These are phyloP conservation scores for Mercurialis annua DNA, from an alignment of 345 rosid genomes.

Conservation along the genomic window DNA sequence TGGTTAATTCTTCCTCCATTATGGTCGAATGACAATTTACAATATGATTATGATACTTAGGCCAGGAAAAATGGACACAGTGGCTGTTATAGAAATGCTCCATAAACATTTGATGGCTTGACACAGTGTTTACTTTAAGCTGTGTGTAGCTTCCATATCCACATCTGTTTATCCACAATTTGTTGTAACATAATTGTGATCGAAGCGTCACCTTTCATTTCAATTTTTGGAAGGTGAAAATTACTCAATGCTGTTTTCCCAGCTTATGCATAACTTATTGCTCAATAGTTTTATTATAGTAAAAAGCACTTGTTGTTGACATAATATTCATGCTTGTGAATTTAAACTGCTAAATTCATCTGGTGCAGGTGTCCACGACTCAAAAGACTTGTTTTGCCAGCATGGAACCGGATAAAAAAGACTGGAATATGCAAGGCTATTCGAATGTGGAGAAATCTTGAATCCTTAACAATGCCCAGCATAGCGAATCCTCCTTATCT, in stretches of 20 bases:
- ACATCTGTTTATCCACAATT: not conserved
- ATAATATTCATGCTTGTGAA: not conserved
- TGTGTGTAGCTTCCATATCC: not conserved
- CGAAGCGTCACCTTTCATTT: constrained; percentile 8
- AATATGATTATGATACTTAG: not conserved
- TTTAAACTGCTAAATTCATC: constrained; percentile 1
- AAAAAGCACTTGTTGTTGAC: not conserved
- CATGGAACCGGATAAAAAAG: constrained; percentile 80
- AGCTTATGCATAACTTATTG: not conserved
- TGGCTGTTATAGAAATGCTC: not conserved
- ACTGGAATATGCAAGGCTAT: constrained; percentile 70
- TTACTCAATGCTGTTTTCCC: not conserved
- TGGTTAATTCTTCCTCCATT: not conserved
- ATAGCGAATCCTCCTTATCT: constrained; percentile 57
- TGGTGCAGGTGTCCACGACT: constrained; percentile 60
- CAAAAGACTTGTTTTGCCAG: constrained; percentile 68
- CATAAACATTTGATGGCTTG: not conserved
- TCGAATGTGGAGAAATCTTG: constrained; percentile 67
- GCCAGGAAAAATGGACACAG: not conserved
- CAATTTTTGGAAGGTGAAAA: not conserved
- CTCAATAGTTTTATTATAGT: not conserved
- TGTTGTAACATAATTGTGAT: not conserved
- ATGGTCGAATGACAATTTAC: not conserved
- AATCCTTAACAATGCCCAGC: constrained; percentile 90
- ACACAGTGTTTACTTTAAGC: not conserved